Percentiles rank a stretch among this genome's conserved stretches.
Conservation (phyloP, 164 flowering plant genomes). For the Piper longum region DNA sequence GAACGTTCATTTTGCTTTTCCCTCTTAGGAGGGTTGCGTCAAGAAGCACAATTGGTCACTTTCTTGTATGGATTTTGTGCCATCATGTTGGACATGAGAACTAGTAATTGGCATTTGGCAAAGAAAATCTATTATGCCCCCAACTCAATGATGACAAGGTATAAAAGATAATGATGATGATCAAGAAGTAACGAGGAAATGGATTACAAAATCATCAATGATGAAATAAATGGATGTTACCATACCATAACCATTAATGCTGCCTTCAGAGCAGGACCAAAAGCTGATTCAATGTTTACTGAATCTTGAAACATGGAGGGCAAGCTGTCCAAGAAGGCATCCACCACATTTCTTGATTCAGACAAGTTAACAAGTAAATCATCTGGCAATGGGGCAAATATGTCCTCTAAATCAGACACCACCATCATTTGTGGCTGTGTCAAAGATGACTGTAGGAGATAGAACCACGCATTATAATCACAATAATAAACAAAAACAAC, state of each 20-base stretch:
- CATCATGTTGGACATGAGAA: background rate
- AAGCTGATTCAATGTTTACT: constrained; percentile 85
- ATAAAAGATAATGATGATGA: background rate
- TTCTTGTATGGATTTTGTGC: no score
- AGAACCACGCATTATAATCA: constrained; percentile 12
- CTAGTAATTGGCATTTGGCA: no score
- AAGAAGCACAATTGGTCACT: no score
- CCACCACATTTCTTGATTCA: constrained; percentile 86
- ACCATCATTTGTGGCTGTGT: constrained; percentile 98
- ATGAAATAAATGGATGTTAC: constrained; percentile 1
- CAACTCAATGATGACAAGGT: background rate
- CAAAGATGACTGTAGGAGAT: constrained; percentile 67
- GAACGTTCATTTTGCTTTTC: no score
- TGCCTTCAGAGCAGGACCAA: constrained; percentile 94
- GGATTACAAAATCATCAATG: background rate
- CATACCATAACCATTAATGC: constrained; percentile 90
- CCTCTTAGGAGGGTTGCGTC: no score
- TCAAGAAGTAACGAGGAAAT: no score
- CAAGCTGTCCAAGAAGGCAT: constrained; percentile 82
- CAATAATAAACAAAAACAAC: background rate
- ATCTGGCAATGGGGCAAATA: constrained; percentile 91
- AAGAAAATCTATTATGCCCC: no score
- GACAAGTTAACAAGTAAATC: constrained; percentile 96
- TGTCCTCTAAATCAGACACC: constrained; percentile 87
- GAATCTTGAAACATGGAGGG: constrained; percentile 90